Evolutionary conservation across 2,329 filamentous ascomycete species (phyloP).

Genomic region (Drechslerella coelobrocha): DNA sequence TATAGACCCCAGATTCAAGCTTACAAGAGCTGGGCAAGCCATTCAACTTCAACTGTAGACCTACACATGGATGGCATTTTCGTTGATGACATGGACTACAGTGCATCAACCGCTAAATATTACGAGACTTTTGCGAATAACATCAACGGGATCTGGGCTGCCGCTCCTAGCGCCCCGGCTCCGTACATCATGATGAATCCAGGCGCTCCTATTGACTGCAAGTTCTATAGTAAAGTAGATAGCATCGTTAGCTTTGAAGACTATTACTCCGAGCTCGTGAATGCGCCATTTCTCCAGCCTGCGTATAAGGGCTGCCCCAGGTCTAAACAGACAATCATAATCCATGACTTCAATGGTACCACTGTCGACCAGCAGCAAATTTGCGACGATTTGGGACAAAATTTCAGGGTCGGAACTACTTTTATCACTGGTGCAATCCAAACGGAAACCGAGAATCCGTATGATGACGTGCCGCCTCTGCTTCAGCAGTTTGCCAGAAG

Average conservation of each 20-base stretch:
- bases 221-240: constrained; percentile 23
- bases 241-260: constrained; percentile 36
- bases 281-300: constrained; percentile 14
- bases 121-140: constrained; percentile 23
- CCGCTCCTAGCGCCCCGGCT: not conserved
- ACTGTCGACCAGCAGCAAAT: constrained; percentile 34
- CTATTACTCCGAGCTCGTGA: constrained; percentile 17
- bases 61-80: constrained; percentile 34
- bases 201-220: constrained; percentile 28
- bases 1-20: constrained; percentile 29
- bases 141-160: constrained; percentile 21
- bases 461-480: constrained; percentile 27
- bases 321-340: constrained; percentile 29
- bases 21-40: constrained; percentile 30
- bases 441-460: constrained; percentile 25
- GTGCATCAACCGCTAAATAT: constrained; percentile 3
- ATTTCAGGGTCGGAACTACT: constrained; percentile 14
- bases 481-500: constrained; percentile 31
- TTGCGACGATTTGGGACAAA: constrained; percentile 35
- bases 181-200: constrained; percentile 46
- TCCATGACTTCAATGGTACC: constrained; percentile 36
- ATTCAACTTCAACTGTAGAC: constrained; percentile 12
- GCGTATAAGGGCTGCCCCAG: constrained; percentile 30
- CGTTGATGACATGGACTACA: constrained; percentile 32
- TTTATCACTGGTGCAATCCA: constrained; percentile 33